Evolutionary conservation across 345 rosid species (phyloP).

Genomic region (Citrus mangshanensis): DNA sequence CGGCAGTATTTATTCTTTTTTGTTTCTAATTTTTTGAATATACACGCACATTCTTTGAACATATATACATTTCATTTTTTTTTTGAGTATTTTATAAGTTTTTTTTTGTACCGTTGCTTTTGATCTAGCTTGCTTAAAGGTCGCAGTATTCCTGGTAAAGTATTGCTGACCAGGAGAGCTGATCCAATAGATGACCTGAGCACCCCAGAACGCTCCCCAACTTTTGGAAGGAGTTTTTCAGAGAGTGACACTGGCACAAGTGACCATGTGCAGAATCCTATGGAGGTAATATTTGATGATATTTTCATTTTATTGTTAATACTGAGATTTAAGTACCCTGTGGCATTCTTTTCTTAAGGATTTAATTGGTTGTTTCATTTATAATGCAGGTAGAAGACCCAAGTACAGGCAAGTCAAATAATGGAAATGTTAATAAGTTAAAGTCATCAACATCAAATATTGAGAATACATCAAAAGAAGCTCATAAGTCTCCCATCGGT

Average conservation of each 20-base stretch:
- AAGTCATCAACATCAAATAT: slow-evolving; percentile 42
- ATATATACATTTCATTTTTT: too few species aligned
- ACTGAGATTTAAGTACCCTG: neutral
- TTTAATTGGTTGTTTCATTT: slow-evolving; percentile 5
- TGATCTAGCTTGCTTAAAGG: slow-evolving; percentile 76
- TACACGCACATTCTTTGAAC: neutral
- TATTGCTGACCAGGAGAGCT: slow-evolving; percentile 71
- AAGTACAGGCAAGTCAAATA: slow-evolving; percentile 35
- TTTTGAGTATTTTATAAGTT: neutral
- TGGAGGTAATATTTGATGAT: slow-evolving; percentile 37
- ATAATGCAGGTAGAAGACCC: slow-evolving; percentile 45
- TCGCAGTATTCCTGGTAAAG: slow-evolving; percentile 87
- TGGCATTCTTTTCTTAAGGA: neutral
- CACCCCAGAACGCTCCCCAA: slow-evolving; percentile 48
- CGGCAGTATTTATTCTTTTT: neutral
- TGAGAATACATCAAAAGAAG: slow-evolving; percentile 47
- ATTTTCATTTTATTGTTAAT: neutral
- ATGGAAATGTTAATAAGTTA: slow-evolving; percentile 40
- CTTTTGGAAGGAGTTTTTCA: slow-evolving; percentile 65
- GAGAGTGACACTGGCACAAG: slow-evolving; percentile 70
- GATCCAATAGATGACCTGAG: slow-evolving; percentile 52
- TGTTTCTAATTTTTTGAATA: neutral
- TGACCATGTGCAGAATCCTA: slow-evolving; percentile 39
- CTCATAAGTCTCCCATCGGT: slow-evolving; percentile 52
- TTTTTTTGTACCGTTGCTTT: neutral